Base-by-base conservation (phyloP, 2,329 filamentous ascomycete genomes). In the Beauveria sp. region DNA sequence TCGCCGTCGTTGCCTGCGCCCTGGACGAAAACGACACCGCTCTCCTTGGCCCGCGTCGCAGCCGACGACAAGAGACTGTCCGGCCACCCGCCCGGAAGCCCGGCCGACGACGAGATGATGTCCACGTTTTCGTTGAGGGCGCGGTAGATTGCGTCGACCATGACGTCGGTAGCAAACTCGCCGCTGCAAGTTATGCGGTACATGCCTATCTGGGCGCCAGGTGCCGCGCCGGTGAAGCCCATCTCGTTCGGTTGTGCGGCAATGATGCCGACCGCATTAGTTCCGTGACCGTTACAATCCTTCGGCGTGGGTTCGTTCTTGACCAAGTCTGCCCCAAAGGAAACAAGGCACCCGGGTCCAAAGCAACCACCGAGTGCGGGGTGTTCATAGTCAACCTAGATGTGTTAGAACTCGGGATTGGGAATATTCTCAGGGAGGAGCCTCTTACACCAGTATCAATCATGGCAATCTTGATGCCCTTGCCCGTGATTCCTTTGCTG, bases 321-420 rank as follows among this genome's bases (percentile, higher is more conserved):
- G 3, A 77, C 72, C 54, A 80, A 68, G 46, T 80, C 78, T 34
- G 70, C 72, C 2, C 79, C 79, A 59, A 70, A 71, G 6, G 72
- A 70, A 9, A 82, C 74, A 14, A 79, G 71, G 63, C 72, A 80
- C 0, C 77, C 77, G 9, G 70, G 65, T 3, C 79, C 79, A 63
- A 79, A 80, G 56, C 78, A 76, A 6, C 77, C 77, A 16, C 79
- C 78, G 3, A 80, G 73, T 24, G 77, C 75, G 24, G 76, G 75
- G 61, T 80, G 78, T 2, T 68, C 72, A 63, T 80, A 80, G 61
- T 80, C 77, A 44, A 79, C 63, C 61, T 63, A 37, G 20, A 9
- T 37, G 6, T 34, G 8, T 52, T 34, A 52, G 12, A 41, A 40
- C 14, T 18, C 40, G 40, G 40, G 40, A 6, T 6, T 41, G 40